Evolutionary conservation across 768 basidiomycete genomes (phyloP), one percentile per base, ranked within the genome.

Genomic region (Phanerochaete carnosa): DNA sequence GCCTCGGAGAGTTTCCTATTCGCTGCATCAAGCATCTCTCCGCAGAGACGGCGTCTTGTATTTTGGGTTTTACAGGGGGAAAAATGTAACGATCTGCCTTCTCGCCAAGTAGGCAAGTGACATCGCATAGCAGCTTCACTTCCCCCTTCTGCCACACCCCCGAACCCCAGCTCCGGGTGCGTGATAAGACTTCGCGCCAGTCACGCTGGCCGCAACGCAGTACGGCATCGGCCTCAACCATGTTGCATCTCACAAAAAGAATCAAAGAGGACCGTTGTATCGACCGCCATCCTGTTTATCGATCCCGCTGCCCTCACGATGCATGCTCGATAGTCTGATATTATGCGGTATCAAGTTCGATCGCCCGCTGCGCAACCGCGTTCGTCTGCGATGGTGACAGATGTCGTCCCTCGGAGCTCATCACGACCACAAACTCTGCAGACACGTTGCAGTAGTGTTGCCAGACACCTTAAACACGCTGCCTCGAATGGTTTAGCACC

Each of bases 31-130:
- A 49, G 52, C 30, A 32, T 32, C n/a, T 32, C 11, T 30, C 30
- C 26, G 28, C 30, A 33, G 6, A 22, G 8, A 54, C 52, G 52
- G 30, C 22, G 30, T 22, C 52, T 29, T 37, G 12, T 8, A 54
- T 37, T 54, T 12, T 43, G 39, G 39, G 39, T 43, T 43, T 19
- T 7, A 7, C 4, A 23, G 47, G 12, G 47, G 22, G 8, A 3
- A 37, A 33, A 37, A 54, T 22, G 33, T 52, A 53, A 52, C 30
- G 37, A 60, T 53, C 51, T 23, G 51, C 29, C 52, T 58, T 56
- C 52, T 60, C 23, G n/a, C 52, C 43, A 53, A 43, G 39, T 55
- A 32, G 35, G 37, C 35, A 43, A 19, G 33, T 35, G 59, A 52
- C 59, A 55, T 45, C 52, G 49, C 39, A 45, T 33, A 60, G 29